Evolutionary conservation across 2,329 filamentous ascomycete genomes (phyloP).

Genomic region (Chrysosporium queenslandicum): DNA sequence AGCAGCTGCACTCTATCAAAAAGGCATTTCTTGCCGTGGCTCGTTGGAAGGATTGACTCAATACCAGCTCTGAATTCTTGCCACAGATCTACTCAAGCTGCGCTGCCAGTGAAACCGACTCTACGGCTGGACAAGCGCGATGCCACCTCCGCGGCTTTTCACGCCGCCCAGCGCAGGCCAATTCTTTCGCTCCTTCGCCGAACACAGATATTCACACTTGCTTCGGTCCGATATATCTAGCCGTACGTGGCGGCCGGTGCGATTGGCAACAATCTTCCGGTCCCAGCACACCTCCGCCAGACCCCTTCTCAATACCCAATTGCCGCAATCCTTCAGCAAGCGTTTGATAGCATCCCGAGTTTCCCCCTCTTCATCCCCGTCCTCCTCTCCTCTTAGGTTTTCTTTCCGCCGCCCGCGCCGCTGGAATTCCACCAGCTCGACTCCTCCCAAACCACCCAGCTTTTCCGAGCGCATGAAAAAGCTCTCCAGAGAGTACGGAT

Average conservation of each 20-base stretch:
- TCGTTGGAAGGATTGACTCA: too few relatives aligned
- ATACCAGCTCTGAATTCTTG: too few relatives aligned
- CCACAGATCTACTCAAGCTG: too few relatives aligned
- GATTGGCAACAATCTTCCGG: constrained; percentile 7
- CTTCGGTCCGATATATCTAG: neutral
- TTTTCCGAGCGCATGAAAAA: constrained; percentile 67
- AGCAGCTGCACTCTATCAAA: too few relatives aligned
- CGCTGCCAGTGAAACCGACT: neutral
- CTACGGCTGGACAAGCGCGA: neutral
- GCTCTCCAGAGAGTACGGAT: constrained; percentile 85
- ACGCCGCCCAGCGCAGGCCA: neutral
- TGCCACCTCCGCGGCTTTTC: constrained; percentile 6
- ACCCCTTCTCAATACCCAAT: neutral
- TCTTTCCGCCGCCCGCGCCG: constrained; percentile 18
- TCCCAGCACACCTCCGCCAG: constrained; percentile 8
- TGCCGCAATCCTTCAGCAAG: neutral
- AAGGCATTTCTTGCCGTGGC: too few relatives aligned
- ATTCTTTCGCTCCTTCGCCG: neutral
- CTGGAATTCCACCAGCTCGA: constrained; percentile 22
- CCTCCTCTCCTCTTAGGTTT: constrained; percentile 5
- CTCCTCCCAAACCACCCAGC: constrained; percentile 29
- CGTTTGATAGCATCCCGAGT: neutral
- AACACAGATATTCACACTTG: neutral
- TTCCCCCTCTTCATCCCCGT: too few relatives aligned
- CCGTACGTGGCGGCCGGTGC: constrained; percentile 11